Evolutionary conservation across 495 filamentous ascomycete species (phyloP).

Genomic region (Pyrenula massariospora): DNA sequence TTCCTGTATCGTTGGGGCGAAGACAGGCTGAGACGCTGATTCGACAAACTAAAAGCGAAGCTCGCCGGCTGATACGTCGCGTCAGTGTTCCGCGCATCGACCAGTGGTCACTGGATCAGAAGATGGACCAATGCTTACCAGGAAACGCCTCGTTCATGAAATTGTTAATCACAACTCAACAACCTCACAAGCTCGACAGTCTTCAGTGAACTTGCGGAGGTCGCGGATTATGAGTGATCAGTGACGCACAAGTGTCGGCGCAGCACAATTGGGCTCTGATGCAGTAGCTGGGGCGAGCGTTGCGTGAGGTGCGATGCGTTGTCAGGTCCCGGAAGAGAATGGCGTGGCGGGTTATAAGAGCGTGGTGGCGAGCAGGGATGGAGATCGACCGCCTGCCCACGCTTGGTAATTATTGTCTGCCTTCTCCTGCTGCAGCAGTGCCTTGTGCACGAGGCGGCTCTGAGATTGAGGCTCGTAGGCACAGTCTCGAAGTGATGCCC

Average conservation of each 20-base stretch:
- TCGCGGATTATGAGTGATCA: neutral
- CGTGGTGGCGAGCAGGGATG: constrained; percentile 4
- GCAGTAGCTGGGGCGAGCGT: constrained; percentile 28
- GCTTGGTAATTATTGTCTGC: constrained; percentile 20
- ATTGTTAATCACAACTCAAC: constrained; percentile 2
- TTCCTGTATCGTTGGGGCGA: neutral
- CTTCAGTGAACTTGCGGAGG: neutral
- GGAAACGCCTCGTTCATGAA: constrained; percentile 10
- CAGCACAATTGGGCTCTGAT: constrained; percentile 40
- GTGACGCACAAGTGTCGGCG: constrained; percentile 9
- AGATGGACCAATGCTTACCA: constrained; percentile 13
- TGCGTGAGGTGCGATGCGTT: constrained; percentile 33
- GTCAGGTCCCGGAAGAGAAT: constrained; percentile 24
- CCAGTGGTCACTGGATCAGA: constrained; percentile 32
- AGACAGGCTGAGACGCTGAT: constrained; percentile 15
- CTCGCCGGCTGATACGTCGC: constrained; percentile 27
- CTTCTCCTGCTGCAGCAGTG: constrained; percentile 7
- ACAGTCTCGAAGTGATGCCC: constrained; percentile 20
- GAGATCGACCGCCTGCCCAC: constrained; percentile 11
- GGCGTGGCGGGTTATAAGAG: constrained; percentile 14
- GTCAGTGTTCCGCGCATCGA: constrained; percentile 33
- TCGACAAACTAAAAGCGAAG: constrained; percentile 24
- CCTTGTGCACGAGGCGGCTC: constrained; percentile 10
- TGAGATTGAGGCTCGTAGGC: constrained; percentile 14
- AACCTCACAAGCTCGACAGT: neutral